A percentile compares a stretch with the other conserved stretches of the same genome.
phyloP scores from a whole-genome alignment of 164 flowering plant genomes.

The grape (Vitis vinifera) region ASM3070453v1 NC_081822.1:10710001-10710500 shows the following conservation, averaged over 20 bases:
- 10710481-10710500: constrained; percentile 60
- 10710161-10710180: too few relatives aligned
- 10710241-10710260: constrained; percentile 71
- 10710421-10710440: background rate
- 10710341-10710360: constrained; percentile 4
- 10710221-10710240: background rate
- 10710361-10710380: background rate
- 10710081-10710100: too few relatives aligned
- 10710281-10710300: constrained; percentile 88
- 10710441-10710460: background rate
- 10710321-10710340: constrained; percentile 82
- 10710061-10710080: too few relatives aligned
- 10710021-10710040: too few relatives aligned
- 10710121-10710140: too few relatives aligned
- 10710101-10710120: too few relatives aligned
- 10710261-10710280: constrained; percentile 83
- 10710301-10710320: constrained; percentile 82
- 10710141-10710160: too few relatives aligned
- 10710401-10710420: background rate
- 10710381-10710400: background rate
- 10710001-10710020: too few relatives aligned
- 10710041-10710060: too few relatives aligned
- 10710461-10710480: background rate
- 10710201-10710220: background rate
- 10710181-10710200: too few relatives aligned